Conservation (phyloP, 75 land plant genomes). For the Adiantum capillusveneris region DNA sequence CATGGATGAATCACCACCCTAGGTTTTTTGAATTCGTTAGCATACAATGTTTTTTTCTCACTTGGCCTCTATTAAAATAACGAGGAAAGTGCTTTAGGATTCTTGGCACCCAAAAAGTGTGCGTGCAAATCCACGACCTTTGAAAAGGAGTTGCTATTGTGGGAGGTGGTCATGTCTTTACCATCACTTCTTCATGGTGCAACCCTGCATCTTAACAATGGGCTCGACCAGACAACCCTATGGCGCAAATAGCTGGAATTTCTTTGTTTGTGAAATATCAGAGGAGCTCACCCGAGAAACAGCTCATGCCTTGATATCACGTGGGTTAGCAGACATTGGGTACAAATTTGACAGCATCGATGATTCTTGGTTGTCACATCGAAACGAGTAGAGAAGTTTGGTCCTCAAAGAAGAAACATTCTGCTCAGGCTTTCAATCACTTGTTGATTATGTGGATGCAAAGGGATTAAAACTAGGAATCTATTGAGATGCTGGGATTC, state of each 20-base stretch:
- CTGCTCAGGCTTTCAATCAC: slow-evolving; percentile 89
- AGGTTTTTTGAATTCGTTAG: too few relatives aligned
- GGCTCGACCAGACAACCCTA: too few relatives aligned
- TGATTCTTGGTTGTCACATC: slow-evolving; percentile 4
- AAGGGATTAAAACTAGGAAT: slow-evolving; percentile 96
- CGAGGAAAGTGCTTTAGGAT: too few relatives aligned
- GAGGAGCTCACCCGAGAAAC: slow-evolving; percentile 19
- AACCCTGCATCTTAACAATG: too few relatives aligned
- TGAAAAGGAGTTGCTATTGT: too few relatives aligned
- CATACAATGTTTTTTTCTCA: too few relatives aligned
- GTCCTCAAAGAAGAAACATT: slow-evolving; percentile 55
- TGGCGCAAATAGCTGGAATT: slow-evolving; percentile 17
- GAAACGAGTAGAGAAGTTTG: slow-evolving; percentile 73
- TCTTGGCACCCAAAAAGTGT: too few relatives aligned
- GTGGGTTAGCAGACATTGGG: slow-evolving; percentile 82
- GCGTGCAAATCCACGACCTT: too few relatives aligned
- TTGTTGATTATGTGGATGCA: slow-evolving; percentile 82
- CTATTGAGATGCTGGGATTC: slow-evolving; percentile 86
- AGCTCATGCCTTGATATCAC: slow-evolving; percentile 92
- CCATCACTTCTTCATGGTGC: too few relatives aligned
- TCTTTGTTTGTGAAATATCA: slow-evolving; percentile 4
- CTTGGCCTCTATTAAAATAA: too few relatives aligned
- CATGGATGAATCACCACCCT: too few relatives aligned
- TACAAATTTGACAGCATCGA: slow-evolving; percentile 89
- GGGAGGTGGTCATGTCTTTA: too few relatives aligned